phyloP scores from a whole-genome alignment of 768 basidiomycete species.

The Tricholoma terreum region DNA sequence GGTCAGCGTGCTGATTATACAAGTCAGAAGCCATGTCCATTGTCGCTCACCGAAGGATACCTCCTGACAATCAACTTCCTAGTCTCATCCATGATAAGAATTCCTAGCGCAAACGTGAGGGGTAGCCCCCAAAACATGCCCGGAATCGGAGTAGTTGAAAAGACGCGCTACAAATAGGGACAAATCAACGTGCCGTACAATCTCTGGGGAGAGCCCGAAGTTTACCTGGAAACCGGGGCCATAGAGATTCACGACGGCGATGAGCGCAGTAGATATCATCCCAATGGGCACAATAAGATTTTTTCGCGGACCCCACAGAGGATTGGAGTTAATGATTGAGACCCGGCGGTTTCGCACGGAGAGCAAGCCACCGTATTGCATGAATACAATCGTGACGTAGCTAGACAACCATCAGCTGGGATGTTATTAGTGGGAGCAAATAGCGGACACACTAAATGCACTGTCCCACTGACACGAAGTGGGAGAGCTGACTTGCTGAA shows the following conservation, averaged over 20 bases:
- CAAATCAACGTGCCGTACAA: neutral
- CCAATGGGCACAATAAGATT: constrained; percentile 23
- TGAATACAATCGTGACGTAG: constrained; percentile 49
- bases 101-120: neutral
- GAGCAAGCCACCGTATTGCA: constrained; percentile 62
- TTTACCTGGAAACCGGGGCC: neutral
- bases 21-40: too few species aligned
- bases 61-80: neutral
- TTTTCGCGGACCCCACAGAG: constrained; percentile 19
- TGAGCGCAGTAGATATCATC: constrained; percentile 25
- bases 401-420: constrained; percentile 12
- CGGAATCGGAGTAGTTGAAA: too few species aligned
- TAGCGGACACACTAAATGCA: neutral
- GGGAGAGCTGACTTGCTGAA: neutral
- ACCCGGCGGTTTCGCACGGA: too few species aligned
- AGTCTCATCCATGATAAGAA: neutral
- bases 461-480: neutral
- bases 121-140: too few species aligned
- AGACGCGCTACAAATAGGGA: neutral
- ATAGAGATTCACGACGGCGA: neutral
- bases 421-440: neutral
- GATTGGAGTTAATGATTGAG: constrained; percentile 56
- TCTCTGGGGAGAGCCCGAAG: too few species aligned
- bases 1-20: neutral
- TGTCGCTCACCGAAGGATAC: neutral